These are phyloP conservation scores for Mrakia gelida DNA, from an alignment of 768 basidiomycete genomes.

Conservation along the genomic window DNA sequence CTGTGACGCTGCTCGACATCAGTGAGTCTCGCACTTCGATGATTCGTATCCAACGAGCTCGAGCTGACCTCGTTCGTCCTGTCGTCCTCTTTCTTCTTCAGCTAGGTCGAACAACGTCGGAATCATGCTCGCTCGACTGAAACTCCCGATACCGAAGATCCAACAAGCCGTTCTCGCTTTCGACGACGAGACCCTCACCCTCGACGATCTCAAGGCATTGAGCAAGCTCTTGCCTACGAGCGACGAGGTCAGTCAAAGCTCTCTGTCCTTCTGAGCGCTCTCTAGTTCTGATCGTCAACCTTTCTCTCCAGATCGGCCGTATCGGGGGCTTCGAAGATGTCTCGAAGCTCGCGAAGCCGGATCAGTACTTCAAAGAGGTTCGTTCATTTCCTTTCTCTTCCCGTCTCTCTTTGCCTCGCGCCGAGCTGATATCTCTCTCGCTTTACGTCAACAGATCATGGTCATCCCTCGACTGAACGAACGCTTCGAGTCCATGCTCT, in stretches of 20 bases:
- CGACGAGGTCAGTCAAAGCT: slow-evolving; percentile 60
- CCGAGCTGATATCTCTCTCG: neutral
- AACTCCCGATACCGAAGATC: slow-evolving; percentile 61
- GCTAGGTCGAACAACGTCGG: slow-evolving; percentile 78
- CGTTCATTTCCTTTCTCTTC: slow-evolving; percentile 22
- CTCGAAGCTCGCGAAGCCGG: slow-evolving; percentile 70
- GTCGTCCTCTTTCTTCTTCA: slow-evolving; percentile 6
- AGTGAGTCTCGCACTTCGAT: slow-evolving; percentile 40
- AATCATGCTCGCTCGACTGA: slow-evolving; percentile 78
- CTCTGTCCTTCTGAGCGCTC: neutral
- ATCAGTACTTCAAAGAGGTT: slow-evolving; percentile 77
- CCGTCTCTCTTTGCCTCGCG: no score
- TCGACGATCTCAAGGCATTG: slow-evolving; percentile 74
- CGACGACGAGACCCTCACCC: slow-evolving; percentile 61
- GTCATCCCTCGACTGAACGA: slow-evolving; percentile 67
- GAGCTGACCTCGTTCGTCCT: neutral
- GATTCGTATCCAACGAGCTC: neutral
- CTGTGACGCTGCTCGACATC: slow-evolving; percentile 58
- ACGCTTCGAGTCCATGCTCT: slow-evolving; percentile 76
- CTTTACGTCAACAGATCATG: slow-evolving; percentile 57
- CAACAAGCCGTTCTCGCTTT: slow-evolving; percentile 66
- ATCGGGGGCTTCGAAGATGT: slow-evolving; percentile 64
- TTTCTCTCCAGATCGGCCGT: slow-evolving; percentile 52
- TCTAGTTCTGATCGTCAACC: neutral
- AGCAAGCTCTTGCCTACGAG: slow-evolving; percentile 69